Percentiles rank a stretch among this genome's conserved stretches.
Conservation (phyloP, 2,329 filamentous ascomycete genomes). For the Apiospora pterosperma region DNA sequence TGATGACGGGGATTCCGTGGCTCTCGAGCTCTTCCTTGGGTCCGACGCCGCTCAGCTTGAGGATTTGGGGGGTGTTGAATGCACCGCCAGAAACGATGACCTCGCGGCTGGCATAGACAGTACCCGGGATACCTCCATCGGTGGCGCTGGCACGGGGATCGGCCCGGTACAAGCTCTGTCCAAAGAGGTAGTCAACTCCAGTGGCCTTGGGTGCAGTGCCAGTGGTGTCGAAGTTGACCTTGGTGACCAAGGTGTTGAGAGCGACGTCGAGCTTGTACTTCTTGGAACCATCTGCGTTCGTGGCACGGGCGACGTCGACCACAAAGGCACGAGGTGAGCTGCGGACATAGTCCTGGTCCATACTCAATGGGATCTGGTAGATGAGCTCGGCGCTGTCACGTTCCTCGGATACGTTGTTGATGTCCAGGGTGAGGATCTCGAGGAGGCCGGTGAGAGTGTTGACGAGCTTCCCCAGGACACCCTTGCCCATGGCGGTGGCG, state of each 20-base stretch:
- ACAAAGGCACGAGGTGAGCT: conserved; percentile 51
- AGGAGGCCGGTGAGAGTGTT: conserved; percentile 24
- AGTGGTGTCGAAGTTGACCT: conserved; percentile 33
- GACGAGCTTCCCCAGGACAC: conserved; percentile 11
- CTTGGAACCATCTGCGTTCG: conserved; percentile 38
- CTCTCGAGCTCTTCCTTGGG: conserved; percentile 33
- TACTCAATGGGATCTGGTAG: conserved; percentile 49
- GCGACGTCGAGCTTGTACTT: conserved; percentile 37
- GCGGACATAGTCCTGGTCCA: conserved; percentile 34
- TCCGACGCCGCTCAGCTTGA: conserved; percentile 43
- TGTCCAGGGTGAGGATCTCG: conserved; percentile 40
- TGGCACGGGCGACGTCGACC: conserved; percentile 44
- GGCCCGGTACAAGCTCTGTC: conserved; percentile 38
- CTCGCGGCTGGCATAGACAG: conserved; percentile 39
- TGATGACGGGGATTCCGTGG: conserved; percentile 37
- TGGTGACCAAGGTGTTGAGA: conserved; percentile 37
- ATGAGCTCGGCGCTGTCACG: conserved; percentile 3
- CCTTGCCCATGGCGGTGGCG: conserved; percentile 36
- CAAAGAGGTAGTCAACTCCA: conserved; percentile 38
- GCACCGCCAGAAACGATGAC: conserved; percentile 46
- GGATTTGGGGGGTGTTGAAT: conserved; percentile 49
- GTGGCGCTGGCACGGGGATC: conserved; percentile 30
- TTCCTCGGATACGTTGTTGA: not conserved
- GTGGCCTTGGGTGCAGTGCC: conserved; percentile 28
- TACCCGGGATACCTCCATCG: conserved; percentile 22